Percentiles rank a stretch among this genome's conserved stretches.
phyloP scores from a whole-genome alignment of 2,329 filamentous ascomycete genomes.

The Parastagonospora nodorum region DNA sequence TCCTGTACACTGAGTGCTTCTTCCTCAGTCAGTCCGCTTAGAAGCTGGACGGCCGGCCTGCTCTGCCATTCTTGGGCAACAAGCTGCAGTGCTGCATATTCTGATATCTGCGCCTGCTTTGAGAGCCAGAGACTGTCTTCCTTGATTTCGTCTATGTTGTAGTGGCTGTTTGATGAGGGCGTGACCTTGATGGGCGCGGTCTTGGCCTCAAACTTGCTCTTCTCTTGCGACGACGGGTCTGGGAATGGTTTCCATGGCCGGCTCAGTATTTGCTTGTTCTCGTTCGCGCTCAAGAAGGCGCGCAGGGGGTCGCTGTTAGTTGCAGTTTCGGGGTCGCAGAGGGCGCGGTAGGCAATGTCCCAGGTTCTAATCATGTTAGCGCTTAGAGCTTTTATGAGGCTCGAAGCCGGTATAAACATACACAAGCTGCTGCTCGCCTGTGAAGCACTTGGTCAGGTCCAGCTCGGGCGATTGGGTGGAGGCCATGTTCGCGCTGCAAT shows the following conservation, averaged over 20 bases:
- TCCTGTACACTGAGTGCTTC: slow-evolving; percentile 78
- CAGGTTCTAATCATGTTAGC: slow-evolving; percentile 62
- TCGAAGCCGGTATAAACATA: slow-evolving; percentile 54
- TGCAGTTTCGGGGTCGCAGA: slow-evolving; percentile 55
- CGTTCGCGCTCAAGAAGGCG: slow-evolving; percentile 72
- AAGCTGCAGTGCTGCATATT: slow-evolving; percentile 80
- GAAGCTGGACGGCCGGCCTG: slow-evolving; percentile 73
- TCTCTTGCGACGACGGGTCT: slow-evolving; percentile 65
- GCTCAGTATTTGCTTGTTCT: slow-evolving; percentile 70
- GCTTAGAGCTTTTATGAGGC: neutral
- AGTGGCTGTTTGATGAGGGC: slow-evolving; percentile 67
- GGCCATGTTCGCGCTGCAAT: slow-evolving; percentile 46
- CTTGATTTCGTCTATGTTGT: slow-evolving; percentile 80
- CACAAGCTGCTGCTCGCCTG: slow-evolving; percentile 79
- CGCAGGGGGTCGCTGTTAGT: slow-evolving; percentile 53
- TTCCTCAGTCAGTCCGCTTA: slow-evolving; percentile 74
- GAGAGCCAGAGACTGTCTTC: slow-evolving; percentile 86
- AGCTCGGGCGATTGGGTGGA: slow-evolving; percentile 56
- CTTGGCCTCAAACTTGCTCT: slow-evolving; percentile 77
- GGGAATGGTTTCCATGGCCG: slow-evolving; percentile 72
- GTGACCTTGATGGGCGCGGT: slow-evolving; percentile 86
- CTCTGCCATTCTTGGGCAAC: slow-evolving; percentile 83
- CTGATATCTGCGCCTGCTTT: slow-evolving; percentile 75
- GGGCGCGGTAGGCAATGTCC: slow-evolving; percentile 61
- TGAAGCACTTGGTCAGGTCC: slow-evolving; percentile 82